Base-by-base conservation (phyloP, 495 filamentous ascomycete species). In the Xylaria bambusicola region DNA sequence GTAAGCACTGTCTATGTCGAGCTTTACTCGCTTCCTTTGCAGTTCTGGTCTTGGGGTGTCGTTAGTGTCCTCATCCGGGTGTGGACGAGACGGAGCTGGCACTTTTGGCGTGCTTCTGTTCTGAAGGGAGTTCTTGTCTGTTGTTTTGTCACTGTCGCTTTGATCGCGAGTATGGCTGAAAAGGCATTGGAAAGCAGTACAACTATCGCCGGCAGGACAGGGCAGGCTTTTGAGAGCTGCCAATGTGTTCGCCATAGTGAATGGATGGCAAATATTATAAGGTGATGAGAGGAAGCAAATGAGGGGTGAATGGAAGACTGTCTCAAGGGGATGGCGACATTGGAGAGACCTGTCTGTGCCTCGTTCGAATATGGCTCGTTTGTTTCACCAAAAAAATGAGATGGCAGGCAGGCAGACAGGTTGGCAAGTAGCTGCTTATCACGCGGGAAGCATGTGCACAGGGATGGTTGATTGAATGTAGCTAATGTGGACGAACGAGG, bases 221-320 rank as follows among this genome's bases (percentile, higher is more conserved):
- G 80, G 73, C 26, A 91, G 76, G 26, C 76, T 76, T 62, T 81
- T 85, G 71, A 92, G 88, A 29, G 86, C 73, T 3, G 84, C 84
- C 12, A 88, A 76, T 6, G 87, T 74, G 13, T 81, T 73, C 64
- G 90, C 89, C 89, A 92, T 92, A 6, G 62, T 75, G 56, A 56
- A 23, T 56, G 36, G 31, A 44, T 60, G 20, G 7, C 21, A 50
- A 15, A 18, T 41, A 33, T 5, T 33, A 10, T 10, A 10, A 33
- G 10, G 29, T 10, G 10, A 33, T 33, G 47, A 47, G 47, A 26
- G 18, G 27, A 18, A 26, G 17, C 33, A 10, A 56, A 6, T 10
- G 31, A 52, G 42, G 12, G 40, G 17, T 40, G 13, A 56, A 6
- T 10, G 31, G 55, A 45, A 13, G 40, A 23, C 31, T 49, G 27